Percentiles rank a stretch among this genome's conserved stretches.
phyloP scores from a whole-genome alignment of 257 asterid genomes.

The Verbena officinalis region DNA sequence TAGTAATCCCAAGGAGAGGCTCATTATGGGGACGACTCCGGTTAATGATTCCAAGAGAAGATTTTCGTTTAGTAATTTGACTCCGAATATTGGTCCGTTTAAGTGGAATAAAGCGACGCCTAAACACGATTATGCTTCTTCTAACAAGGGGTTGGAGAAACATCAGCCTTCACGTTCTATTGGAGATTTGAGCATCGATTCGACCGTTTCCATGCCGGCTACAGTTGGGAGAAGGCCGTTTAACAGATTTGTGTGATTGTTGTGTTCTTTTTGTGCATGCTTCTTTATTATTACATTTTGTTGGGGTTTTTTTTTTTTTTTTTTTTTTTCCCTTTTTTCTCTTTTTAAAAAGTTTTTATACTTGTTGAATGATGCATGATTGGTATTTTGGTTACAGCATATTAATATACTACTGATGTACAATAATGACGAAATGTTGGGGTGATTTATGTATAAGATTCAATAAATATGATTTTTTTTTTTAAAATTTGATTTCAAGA shows the following conservation, averaged over 20 bases:
- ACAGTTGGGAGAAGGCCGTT: slow-evolving; percentile 75
- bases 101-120: slow-evolving; percentile 81
- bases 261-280: slow-evolving; percentile 23
- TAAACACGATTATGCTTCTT: slow-evolving; percentile 47
- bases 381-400: slow-evolving; percentile 29
- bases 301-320: neutral
- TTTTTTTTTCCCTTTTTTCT: no score
- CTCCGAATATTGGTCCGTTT: slow-evolving; percentile 66
- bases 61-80: slow-evolving; percentile 71
- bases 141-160: slow-evolving; percentile 44
- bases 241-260: slow-evolving; percentile 87
- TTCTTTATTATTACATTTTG: slow-evolving; percentile 26
- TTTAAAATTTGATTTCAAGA: neutral
- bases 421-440: slow-evolving; percentile 42
- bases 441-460: slow-evolving; percentile 27
- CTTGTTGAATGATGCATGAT: slow-evolving; percentile 37
- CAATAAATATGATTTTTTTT: neutral
- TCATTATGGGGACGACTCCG: slow-evolving; percentile 50
- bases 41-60: slow-evolving; percentile 67
- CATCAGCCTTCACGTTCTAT: slow-evolving; percentile 43
- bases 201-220: slow-evolving; percentile 82
- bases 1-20: slow-evolving; percentile 77
- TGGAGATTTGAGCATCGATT: slow-evolving; percentile 65
- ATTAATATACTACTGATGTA: slow-evolving; percentile 40
- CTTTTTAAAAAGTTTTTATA: no score